phyloP scores from a whole-genome alignment of 164 flowering plant genomes.

The Magnolia officinalis region DNA sequence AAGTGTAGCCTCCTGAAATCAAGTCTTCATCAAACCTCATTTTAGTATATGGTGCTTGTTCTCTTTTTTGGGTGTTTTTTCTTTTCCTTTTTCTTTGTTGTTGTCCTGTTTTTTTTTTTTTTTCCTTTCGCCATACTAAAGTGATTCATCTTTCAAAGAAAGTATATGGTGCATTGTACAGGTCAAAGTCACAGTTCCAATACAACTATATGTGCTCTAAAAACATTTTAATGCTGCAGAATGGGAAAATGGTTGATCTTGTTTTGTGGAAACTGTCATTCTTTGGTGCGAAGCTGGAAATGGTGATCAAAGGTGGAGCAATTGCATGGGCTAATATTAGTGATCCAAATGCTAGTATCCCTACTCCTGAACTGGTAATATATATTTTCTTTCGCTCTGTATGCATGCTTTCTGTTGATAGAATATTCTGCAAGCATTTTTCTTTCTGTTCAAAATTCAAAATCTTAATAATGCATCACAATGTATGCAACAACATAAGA shows the following conservation, averaged over 20 bases:
- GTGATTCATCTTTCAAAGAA: too few relatives aligned
- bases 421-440: not conserved
- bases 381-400: not conserved
- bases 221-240: constrained; percentile 35
- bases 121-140: too few relatives aligned
- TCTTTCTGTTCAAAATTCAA: not conserved
- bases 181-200: not conserved
- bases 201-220: not conserved
- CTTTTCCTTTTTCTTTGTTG: too few relatives aligned
- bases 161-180: not conserved
- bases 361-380: constrained; percentile 92
- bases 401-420: not conserved
- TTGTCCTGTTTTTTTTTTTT: too few relatives aligned
- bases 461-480: not conserved
- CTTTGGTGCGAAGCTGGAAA: constrained; percentile 93
- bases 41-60: too few relatives aligned
- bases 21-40: not conserved
- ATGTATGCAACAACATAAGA: not conserved
- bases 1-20: not conserved
- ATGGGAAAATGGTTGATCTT: constrained; percentile 90
- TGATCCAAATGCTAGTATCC: constrained; percentile 98
- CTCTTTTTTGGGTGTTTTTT: too few relatives aligned
- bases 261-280: constrained; percentile 93
- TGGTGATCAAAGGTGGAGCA: constrained; percentile 91
- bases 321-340: constrained; percentile 99